Base-by-base conservation (phyloP, 108 stramenopile species). In the Pinguiococcus pyrenoidosus region DNA sequence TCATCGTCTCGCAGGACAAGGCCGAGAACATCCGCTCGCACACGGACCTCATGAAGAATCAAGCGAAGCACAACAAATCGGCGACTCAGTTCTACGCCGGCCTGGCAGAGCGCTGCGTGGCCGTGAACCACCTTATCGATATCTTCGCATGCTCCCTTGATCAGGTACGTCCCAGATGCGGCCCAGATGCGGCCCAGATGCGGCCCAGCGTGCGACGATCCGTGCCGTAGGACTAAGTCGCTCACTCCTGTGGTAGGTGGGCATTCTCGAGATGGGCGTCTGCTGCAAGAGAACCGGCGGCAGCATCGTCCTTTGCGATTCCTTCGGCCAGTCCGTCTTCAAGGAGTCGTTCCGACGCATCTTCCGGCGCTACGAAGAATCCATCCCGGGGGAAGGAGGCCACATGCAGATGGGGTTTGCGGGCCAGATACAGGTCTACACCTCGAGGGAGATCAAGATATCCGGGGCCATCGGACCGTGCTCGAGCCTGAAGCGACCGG, bases 141-240 rank as follows among this genome's bases (percentile, higher is more conserved):
- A 56, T 96, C 34, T 99, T 99, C 66, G 97, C 92, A 2, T 99
- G 97, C 72, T 81, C 80, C 16, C 59, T 93, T 61, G 91, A 97
- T 76, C 91, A 92, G 73, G 85, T 39, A 13, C 35, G 32, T n/a
- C n/a, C n/a, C n/a, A n/a, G n/a, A n/a, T n/a, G n/a, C n/a, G n/a
- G n/a, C n/a, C n/a, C n/a, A n/a, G n/a, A n/a, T n/a, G n/a, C n/a
- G n/a, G n/a, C n/a, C n/a, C n/a, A n/a, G n/a, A n/a, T n/a, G n/a
- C n/a, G n/a, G n/a, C n/a, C n/a, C n/a, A n/a, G n/a, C n/a, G n/a
- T n/a, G n/a, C n/a, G n/a, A n/a, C n/a, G n/a, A n/a, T n/a, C n/a
- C n/a, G n/a, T n/a, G n/a, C n/a, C n/a, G n/a, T n/a, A n/a, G n/a
- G n/a, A n/a, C n/a, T n/a, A n/a, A n/a, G n/a, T n/a, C n/a, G n/a